Evolutionary conservation across 257 asterid species (phyloP).

Genomic region (Penstemon newberryi): DNA sequence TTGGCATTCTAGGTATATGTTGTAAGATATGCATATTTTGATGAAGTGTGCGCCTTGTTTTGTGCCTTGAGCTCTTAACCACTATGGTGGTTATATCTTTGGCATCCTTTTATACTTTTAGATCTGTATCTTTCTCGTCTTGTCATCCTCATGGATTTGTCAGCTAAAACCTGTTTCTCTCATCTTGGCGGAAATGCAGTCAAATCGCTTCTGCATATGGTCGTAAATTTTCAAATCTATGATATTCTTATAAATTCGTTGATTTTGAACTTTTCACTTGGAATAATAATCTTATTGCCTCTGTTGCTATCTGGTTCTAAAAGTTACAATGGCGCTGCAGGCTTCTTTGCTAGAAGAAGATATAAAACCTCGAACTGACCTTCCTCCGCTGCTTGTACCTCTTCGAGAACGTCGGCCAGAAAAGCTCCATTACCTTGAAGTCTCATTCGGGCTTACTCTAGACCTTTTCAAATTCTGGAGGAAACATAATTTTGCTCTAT

Average conservation of each 20-base stretch:
- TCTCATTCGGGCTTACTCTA: slow-evolving; percentile 86
- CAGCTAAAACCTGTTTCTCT: neutral
- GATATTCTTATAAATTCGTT: no score
- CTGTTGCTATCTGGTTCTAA: slow-evolving; percentile 11
- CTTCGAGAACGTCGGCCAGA: slow-evolving; percentile 83
- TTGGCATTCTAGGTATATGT: no score
- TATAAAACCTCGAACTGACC: slow-evolving; percentile 69
- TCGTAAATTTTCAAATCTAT: neutral
- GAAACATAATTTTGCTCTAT: slow-evolving; percentile 86
- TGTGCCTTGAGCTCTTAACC: no score
- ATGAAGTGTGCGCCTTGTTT: no score
- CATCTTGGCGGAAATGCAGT: slow-evolving; percentile 8
- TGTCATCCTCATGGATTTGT: slow-evolving; percentile 16
- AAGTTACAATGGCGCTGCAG: slow-evolving; percentile 37
- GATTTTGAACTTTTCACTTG: neutral
- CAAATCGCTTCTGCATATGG: neutral
- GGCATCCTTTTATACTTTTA: slow-evolving; percentile 2
- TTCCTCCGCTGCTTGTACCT: slow-evolving; percentile 88
- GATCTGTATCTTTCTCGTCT: neutral
- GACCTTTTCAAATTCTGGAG: slow-evolving; percentile 96
- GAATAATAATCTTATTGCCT: slow-evolving; percentile 4
- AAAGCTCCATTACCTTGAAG: slow-evolving; percentile 88
- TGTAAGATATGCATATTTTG: no score
- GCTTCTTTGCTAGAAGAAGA: slow-evolving; percentile 81
- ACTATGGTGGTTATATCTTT: neutral